phyloP scores from a whole-genome alignment of 108 stramenopile genomes.

The Cyclotella cryptica region DNA sequence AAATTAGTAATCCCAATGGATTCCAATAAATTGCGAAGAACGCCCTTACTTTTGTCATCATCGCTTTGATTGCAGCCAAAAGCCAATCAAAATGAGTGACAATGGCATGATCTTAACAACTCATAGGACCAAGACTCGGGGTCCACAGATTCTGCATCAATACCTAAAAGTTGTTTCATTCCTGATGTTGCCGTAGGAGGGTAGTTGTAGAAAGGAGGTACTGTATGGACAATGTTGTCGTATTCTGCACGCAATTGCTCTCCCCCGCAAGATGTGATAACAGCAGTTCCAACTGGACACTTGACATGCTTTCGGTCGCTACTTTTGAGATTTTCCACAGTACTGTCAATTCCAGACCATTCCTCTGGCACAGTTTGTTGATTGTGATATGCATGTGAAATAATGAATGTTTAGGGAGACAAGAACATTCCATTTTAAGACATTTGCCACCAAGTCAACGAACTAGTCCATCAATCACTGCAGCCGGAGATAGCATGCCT shows the following conservation, averaged over 20 bases:
- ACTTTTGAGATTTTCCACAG: no score
- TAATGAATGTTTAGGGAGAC: constrained; percentile 17
- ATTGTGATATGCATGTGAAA: constrained; percentile 10
- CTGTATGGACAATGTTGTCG: constrained; percentile 66
- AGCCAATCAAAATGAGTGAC: constrained; percentile 32
- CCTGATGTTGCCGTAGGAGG: constrained; percentile 29
- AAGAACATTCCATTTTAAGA: constrained; percentile 40
- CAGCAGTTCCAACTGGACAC: constrained; percentile 65
- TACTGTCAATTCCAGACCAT: no score
- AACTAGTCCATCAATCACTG: constrained; percentile 77
- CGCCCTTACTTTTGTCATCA: neutral
- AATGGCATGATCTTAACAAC: constrained; percentile 40
- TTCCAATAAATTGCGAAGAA: constrained; percentile 11
- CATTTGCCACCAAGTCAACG: constrained; percentile 81
- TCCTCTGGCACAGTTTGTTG: no score
- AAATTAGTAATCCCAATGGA: neutral
- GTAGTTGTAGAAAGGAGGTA: constrained; percentile 72
- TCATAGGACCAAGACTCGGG: constrained; percentile 42
- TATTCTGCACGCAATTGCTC: constrained; percentile 40
- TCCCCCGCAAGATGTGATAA: constrained; percentile 52
- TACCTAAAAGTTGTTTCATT: constrained; percentile 13
- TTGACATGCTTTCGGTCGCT: constrained; percentile 5
- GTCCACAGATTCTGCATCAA: constrained; percentile 7
- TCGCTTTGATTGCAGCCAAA: constrained; percentile 18
- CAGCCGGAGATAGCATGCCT: no score